Base-by-base conservation (phyloP, 1,284 basidiomycete species). In the Xanthoconium separans region DNA sequence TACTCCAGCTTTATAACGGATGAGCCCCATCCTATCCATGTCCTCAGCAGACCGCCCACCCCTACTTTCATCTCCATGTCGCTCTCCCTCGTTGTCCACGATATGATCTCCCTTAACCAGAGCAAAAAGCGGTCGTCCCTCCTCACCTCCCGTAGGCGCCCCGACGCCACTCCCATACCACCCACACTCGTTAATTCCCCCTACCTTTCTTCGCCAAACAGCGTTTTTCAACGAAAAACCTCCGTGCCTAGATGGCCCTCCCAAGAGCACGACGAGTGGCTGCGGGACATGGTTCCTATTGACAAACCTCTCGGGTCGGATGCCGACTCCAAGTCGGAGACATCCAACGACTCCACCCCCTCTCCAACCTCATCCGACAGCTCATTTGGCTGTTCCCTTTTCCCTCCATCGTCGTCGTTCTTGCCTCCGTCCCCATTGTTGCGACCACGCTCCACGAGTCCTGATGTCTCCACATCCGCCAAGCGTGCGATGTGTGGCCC, bases 231-330 rank as follows among this genome's bases (percentile, higher is more conserved):
- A 46, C 70, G 72, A 55, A 65, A 71, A 27, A 51, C 69, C 4
- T 54, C 67, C 2, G 40, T 67, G 16, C 70, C 69, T 30, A 71
- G 57, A 30, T 64, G 68, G 13, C 81, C 81, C 15, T 77, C 72
- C 48, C 71, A 76, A 44, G 74, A 73, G 56, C 79, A 83, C 58
- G 78, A 85, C 58, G 71, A 74, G 54, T 85, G 83, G 83, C 71
- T 85, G 49, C 73, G 78, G 62, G 83, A 85, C 70, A 84, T 81
- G 54, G 71, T 85, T 0, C 83, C 83, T 15, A 34, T 79, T 1
- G 56, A 58, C 54, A 41, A 50, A 65, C 39, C 51, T 4, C 13
- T 6, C 4, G 16, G 8, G 1, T 47, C 42, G 0, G 59, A 66
- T 15, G 44, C 22, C 29, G 58, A 69, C 40, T 2, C 55, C 1